Evolutionary conservation across 768 basidiomycete species (phyloP).

Genomic region (Exidia glandulosa): DNA sequence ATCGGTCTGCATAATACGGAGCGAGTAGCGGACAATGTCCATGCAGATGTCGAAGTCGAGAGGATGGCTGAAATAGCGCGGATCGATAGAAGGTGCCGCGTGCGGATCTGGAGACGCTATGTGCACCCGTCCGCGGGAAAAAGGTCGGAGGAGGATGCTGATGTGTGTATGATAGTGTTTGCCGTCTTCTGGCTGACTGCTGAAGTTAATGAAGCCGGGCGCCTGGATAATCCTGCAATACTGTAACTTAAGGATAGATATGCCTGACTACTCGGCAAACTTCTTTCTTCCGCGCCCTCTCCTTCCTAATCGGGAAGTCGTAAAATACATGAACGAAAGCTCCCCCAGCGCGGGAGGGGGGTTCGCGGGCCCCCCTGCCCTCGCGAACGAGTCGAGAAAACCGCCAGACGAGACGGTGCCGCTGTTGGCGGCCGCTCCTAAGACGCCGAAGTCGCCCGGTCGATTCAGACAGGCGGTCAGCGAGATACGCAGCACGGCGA

Average conservation of each 20-base stretch:
- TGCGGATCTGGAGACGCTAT: slow-evolving; percentile 34
- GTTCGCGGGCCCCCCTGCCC: too few species aligned
- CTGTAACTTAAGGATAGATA: background rate
- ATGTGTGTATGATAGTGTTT: slow-evolving; percentile 24
- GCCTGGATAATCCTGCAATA: background rate
- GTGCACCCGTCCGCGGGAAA: slow-evolving; percentile 37
- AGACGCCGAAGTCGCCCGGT: too few species aligned
- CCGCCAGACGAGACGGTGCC: too few species aligned
- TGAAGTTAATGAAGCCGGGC: slow-evolving; percentile 4
- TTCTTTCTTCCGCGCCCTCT: too few species aligned
- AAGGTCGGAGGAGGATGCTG: slow-evolving; percentile 29
- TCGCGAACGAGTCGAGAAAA: too few species aligned
- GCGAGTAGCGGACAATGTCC: slow-evolving; percentile 4
- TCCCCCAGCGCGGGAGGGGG: too few species aligned
- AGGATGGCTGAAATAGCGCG: slow-evolving; percentile 24
- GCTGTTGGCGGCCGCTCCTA: too few species aligned
- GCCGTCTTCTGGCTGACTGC: slow-evolving; percentile 16
- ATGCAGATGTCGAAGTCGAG: slow-evolving; percentile 14
- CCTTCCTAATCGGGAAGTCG: too few species aligned
- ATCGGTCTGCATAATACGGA: background rate
- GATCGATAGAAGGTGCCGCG: slow-evolving; percentile 33
- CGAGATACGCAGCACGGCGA: too few species aligned
- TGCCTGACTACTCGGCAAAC: too few species aligned
- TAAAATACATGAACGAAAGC: too few species aligned
- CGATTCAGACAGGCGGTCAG: too few species aligned